Conservation (phyloP, 768 basidiomycete genomes). For the Lactarius quietus region DNA sequence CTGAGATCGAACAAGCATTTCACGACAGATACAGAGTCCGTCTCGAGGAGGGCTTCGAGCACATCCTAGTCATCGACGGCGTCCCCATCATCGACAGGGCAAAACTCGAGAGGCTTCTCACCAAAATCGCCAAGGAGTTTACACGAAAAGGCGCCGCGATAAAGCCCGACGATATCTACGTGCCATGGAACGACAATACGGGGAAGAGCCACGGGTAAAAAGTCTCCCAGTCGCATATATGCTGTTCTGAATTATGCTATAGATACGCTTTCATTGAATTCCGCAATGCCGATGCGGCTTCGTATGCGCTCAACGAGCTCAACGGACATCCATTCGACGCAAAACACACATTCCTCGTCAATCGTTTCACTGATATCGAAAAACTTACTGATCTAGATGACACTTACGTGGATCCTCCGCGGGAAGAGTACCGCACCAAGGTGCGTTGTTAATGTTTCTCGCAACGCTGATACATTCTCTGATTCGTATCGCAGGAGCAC, state of each 20-base stretch:
- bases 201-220: conserved; percentile 93
- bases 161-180: conserved; percentile 70
- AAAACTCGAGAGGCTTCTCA: conserved; percentile 76
- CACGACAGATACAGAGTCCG: conserved; percentile 73
- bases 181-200: conserved; percentile 82
- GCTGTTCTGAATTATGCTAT: background rate
- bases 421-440: conserved; percentile 70
- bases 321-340: conserved; percentile 83
- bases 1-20: background rate
- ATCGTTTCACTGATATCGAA: conserved; percentile 89
- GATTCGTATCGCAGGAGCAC: conserved; percentile 64
- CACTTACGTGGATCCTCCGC: conserved; percentile 69
- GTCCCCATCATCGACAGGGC: conserved; percentile 85
- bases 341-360: conserved; percentile 79
- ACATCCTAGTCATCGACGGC: conserved; percentile 88
- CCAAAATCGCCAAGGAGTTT: conserved; percentile 83
- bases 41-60: conserved; percentile 85
- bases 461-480: background rate
- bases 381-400: conserved; percentile 74
- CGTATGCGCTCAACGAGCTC: conserved; percentile 60
- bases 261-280: conserved; percentile 87
- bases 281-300: conserved; percentile 64
- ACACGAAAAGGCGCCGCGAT: conserved; percentile 73
- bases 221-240: background rate
- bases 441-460: conserved; percentile 40